Conservation (phyloP, 129 eudicot genomes). For the Glebionis coronaria region DNA sequence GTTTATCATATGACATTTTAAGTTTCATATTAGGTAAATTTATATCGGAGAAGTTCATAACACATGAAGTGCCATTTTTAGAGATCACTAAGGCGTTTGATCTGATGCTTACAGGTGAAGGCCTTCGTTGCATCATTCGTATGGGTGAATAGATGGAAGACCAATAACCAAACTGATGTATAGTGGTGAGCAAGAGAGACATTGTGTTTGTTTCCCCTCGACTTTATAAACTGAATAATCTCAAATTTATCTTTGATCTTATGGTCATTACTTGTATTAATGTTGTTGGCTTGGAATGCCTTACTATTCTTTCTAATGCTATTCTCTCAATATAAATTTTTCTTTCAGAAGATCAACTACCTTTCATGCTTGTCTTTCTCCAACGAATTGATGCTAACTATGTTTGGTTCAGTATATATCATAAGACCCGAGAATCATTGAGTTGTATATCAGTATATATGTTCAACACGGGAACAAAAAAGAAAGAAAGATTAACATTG, state of each 20-base stretch:
- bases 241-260: background rate
- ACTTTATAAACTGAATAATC: background rate
- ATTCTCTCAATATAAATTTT: conserved; percentile 6
- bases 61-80: conserved; percentile 40
- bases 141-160: conserved; percentile 28
- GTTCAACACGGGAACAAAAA: no score
- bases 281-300: background rate
- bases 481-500: no score
- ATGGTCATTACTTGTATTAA: background rate
- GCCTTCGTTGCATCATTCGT: conserved; percentile 44
- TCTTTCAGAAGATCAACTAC: background rate
- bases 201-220: background rate
- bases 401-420: no score
- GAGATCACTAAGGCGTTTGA: conserved; percentile 49
- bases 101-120: conserved; percentile 43
- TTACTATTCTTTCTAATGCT: background rate
- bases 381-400: no score
- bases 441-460: no score
- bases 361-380: no score
- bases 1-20: conserved; percentile 26
- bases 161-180: background rate
- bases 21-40: no score
- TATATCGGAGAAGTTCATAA: conserved; percentile 47
- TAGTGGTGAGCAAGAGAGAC: background rate
- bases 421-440: no score